Percentiles rank a stretch among this genome's conserved stretches.
Evolutionary conservation across 495 filamentous ascomycete genomes (phyloP).

Genomic region (Podospora conica): DNA sequence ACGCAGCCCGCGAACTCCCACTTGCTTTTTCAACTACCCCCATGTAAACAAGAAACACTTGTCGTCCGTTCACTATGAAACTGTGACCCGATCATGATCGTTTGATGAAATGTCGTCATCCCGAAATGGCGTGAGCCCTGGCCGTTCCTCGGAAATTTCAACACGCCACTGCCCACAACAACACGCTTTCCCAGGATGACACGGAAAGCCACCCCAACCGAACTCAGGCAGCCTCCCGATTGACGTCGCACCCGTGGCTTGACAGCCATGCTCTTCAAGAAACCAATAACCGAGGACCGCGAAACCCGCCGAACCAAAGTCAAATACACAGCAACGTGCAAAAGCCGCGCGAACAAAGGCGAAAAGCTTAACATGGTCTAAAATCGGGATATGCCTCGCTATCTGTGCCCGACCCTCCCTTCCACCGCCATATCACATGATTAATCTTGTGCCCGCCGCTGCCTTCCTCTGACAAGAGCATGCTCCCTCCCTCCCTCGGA

Average conservation of each 20-base stretch:
- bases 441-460: not conserved
- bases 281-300: not conserved
- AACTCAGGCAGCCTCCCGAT: not conserved
- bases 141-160: not conserved
- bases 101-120: not conserved
- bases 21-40: not conserved
- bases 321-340: not conserved
- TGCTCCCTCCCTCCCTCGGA: not conserved
- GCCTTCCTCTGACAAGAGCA: not conserved
- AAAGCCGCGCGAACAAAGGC: not conserved
- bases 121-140: not conserved
- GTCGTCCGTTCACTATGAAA: not conserved
- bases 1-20: not conserved
- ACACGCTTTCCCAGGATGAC: not conserved
- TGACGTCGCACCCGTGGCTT: not conserved
- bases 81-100: not conserved
- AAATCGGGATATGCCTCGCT: not conserved
- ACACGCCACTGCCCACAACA: not conserved
- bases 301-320: not conserved
- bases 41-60: not conserved
- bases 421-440: not conserved
- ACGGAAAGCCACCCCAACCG: not conserved
- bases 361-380: not conserved
- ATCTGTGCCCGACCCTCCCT: not conserved
- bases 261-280: not conserved